Evolutionary conservation across 1,139 yeast genomes (phyloP), one percentile per base, ranked within the genome.

Genomic region (Taphrina flavorubra): DNA sequence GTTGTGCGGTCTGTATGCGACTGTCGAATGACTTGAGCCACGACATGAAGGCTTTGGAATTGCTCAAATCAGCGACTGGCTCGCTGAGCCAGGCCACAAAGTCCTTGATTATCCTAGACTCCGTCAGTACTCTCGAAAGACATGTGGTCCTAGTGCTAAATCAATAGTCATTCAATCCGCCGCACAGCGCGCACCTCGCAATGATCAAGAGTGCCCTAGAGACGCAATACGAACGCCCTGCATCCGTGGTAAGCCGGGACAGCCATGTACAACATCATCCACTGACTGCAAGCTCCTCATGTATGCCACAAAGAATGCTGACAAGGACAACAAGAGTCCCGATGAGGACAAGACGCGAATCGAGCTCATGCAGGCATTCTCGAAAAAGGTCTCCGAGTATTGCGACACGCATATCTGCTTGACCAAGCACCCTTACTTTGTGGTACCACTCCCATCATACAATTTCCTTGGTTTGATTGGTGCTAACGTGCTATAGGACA

Each of bases 161-260:
- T 1, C 39, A 11, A 8, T 39, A 58, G 62, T 57, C 63, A 10
- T 65, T 65, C 68, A 65, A 65, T 49, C 68, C 68, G n/a, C 68
- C 68, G 6, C 68, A 65, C 42, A 16, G 61, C 31, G 68, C 68
- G 14, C 68, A 65, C 31, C 51, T 65, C 44, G 68, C 68, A 18
- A 59, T 65, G 25, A 58, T 58, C 34, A 47, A 51, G 10, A 40
- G 25, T n/a, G 63, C 67, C 10, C 37, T 63, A n/a, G 56, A 63
- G 37, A 51, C 40, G 10, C 55, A 42, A 18, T 20, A 63, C 20
- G 61, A 53, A n/a, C 31, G 44, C 36, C 61, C 60, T 10, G 40
- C 55, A 8, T 20, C 61, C 6, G 51, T 63, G 51, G 67, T 63
- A 37, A 14, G 67, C n/a, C 39, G 14, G 31, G 20, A 2, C 34